Evolutionary conservation across 805 yeast genomes (phyloP).

Genomic region (Ogataea trehaloabstinens): DNA sequence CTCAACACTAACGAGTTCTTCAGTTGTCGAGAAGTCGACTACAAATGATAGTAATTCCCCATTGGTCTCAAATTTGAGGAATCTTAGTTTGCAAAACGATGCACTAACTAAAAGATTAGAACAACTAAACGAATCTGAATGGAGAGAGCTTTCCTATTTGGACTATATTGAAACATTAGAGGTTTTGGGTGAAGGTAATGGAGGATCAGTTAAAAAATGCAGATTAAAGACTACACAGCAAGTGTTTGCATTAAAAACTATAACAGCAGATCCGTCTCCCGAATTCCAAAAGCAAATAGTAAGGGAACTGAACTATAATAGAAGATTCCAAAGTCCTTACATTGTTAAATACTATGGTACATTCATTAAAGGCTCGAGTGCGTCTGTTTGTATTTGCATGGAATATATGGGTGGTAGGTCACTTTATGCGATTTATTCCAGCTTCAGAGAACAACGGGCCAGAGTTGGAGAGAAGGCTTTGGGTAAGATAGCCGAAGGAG

Average conservation of each 20-base stretch:
- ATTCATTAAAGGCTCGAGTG: constrained; percentile 69
- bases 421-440: constrained; percentile 84
- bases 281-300: constrained; percentile 87
- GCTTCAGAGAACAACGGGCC: constrained; percentile 70
- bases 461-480: constrained; percentile 90
- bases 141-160: constrained; percentile 61
- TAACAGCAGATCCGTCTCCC: constrained; percentile 75
- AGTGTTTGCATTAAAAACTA: constrained; percentile 81
- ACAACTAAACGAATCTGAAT: constrained; percentile 67
- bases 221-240: constrained; percentile 49
- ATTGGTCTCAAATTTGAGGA: constrained; percentile 6
- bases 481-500: constrained; percentile 87
- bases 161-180: constrained; percentile 67
- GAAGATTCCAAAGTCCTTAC: constrained; percentile 74
- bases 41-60: constrained; percentile 8
- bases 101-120: constrained; percentile 9
- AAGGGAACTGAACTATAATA: constrained; percentile 86
- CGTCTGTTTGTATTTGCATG: constrained; percentile 91
- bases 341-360: constrained; percentile 94
- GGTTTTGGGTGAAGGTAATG: constrained; percentile 89
- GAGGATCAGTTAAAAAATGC: constrained; percentile 88
- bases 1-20: constrained; percentile 3
- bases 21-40: constrained; percentile 1
- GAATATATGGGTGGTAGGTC: constrained; percentile 95
- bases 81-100: background rate